Conservation (phyloP, 139 green algal genomes). For the Mesostigma viride region DNA sequence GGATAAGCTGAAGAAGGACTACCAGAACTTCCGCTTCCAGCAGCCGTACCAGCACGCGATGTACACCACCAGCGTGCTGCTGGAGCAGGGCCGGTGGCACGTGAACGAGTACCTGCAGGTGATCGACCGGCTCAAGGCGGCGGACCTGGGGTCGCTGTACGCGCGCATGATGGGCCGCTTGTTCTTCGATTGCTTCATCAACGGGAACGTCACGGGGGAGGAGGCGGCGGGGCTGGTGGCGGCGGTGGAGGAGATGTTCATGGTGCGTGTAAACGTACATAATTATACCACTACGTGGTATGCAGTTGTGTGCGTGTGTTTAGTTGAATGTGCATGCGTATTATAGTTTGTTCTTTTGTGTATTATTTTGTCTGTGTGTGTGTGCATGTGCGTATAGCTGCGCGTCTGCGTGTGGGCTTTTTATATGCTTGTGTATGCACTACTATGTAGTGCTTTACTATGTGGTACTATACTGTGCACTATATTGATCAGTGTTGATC, state of each 20-base stretch:
- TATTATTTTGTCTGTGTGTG: too few relatives aligned
- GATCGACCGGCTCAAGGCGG: not conserved
- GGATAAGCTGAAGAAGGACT: slow-evolving; percentile 41
- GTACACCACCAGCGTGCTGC: slow-evolving; percentile 44
- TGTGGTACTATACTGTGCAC: too few relatives aligned
- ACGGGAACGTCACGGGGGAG: not conserved
- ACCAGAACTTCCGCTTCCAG: slow-evolving; percentile 46
- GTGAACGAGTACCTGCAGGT: slow-evolving; percentile 53
- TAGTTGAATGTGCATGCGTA: too few relatives aligned
- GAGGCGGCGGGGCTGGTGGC: slow-evolving; percentile 2
- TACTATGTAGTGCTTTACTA: too few relatives aligned
- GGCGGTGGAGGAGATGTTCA: not conserved
- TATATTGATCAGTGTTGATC: too few relatives aligned
- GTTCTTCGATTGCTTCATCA: slow-evolving; percentile 17
- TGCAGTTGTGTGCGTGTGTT: too few relatives aligned
- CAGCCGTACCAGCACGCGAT: slow-evolving; percentile 75
- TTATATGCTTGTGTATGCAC: too few relatives aligned
- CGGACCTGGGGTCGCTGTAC: slow-evolving; percentile 7
- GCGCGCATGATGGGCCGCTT: slow-evolving; percentile 10
- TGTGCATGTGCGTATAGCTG: too few relatives aligned
- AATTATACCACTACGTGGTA: too few relatives aligned
- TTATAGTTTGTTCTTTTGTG: too few relatives aligned
- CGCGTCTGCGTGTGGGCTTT: too few relatives aligned
- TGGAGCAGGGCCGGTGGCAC: slow-evolving; percentile 50
- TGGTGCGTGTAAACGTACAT: too few relatives aligned